Conservation (phyloP, 257 asterid genomes). For the Datura wrightii region DNA sequence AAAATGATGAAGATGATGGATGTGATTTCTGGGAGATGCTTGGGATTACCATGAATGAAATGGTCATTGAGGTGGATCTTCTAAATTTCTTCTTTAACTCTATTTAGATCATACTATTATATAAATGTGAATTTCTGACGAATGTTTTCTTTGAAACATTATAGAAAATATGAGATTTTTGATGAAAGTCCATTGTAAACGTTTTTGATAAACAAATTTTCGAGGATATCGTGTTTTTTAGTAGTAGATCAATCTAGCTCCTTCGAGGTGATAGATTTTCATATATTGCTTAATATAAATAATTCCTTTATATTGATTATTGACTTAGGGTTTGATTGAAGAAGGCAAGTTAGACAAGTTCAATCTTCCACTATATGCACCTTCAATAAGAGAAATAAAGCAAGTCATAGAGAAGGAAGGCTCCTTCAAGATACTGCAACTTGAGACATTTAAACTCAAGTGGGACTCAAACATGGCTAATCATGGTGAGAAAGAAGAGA, state of each 20-base stretch:
- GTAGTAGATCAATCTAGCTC: no score
- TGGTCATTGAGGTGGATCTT: constrained; percentile 16
- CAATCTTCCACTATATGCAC: constrained; percentile 32
- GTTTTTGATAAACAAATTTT: no score
- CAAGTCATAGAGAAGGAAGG: constrained; percentile 21
- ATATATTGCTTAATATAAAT: no score
- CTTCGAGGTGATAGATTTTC: no score
- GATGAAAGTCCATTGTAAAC: no score
- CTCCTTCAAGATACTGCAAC: constrained; percentile 29
- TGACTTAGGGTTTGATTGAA: constrained; percentile 26
- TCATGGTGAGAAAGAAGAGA: background rate
- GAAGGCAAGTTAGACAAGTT: constrained; percentile 23
- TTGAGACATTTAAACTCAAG: constrained; percentile 25
- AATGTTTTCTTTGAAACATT: no score
- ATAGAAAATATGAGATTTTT: no score
- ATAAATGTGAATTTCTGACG: no score
- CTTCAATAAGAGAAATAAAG: constrained; percentile 31
- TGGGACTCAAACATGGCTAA: constrained; percentile 20
- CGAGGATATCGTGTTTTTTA: no score
- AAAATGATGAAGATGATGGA: constrained; percentile 24
- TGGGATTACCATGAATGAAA: constrained; percentile 10
- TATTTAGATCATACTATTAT: background rate
- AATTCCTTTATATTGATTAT: background rate
- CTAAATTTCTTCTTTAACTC: background rate
- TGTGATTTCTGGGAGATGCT: background rate